phyloP scores from a whole-genome alignment of 805 yeast species.

The Spathaspora passalidarum region DNA sequence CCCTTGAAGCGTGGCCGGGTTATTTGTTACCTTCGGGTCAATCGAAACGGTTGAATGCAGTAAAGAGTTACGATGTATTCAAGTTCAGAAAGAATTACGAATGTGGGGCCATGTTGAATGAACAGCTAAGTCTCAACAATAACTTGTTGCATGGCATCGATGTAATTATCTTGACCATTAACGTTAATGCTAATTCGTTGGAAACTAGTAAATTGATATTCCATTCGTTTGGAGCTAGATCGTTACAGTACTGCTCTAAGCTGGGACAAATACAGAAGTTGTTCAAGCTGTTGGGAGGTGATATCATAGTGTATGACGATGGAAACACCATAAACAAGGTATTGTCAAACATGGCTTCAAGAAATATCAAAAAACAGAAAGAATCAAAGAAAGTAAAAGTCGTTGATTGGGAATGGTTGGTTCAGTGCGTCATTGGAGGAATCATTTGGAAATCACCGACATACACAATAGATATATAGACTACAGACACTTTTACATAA shows the following conservation, averaged over 20 bases:
- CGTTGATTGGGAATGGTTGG: conserved; percentile 66
- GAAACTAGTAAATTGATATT: conserved; percentile 43
- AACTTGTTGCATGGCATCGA: conserved; percentile 27
- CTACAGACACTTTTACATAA: not conserved
- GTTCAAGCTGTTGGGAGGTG: conserved; percentile 6
- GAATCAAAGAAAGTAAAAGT: conserved; percentile 17
- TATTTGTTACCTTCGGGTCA: conserved; percentile 75
- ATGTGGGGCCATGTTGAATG: conserved; percentile 22
- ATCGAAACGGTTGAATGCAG: conserved; percentile 42
- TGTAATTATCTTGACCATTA: conserved; percentile 34
- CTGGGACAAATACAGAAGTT: not conserved
- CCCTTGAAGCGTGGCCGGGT: conserved; percentile 38
- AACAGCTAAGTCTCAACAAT: conserved; percentile 43
- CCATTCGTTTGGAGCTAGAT: conserved; percentile 43
- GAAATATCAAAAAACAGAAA: not conserved
- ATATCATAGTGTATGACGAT: conserved; percentile 28
- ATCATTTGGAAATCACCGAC: conserved; percentile 27
- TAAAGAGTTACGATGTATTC: conserved; percentile 49
- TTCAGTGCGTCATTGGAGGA: conserved; percentile 53
- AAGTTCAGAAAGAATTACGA: conserved; percentile 39
- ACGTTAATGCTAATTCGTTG: conserved; percentile 24
- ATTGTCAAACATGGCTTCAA: not conserved
- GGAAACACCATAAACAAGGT: conserved; percentile 7
- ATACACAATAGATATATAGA: conserved; percentile 6
- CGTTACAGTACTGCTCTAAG: conserved; percentile 13